phyloP scores from a whole-genome alignment of 495 filamentous ascomycete species.

The Penicillium riverlandense region DNA sequence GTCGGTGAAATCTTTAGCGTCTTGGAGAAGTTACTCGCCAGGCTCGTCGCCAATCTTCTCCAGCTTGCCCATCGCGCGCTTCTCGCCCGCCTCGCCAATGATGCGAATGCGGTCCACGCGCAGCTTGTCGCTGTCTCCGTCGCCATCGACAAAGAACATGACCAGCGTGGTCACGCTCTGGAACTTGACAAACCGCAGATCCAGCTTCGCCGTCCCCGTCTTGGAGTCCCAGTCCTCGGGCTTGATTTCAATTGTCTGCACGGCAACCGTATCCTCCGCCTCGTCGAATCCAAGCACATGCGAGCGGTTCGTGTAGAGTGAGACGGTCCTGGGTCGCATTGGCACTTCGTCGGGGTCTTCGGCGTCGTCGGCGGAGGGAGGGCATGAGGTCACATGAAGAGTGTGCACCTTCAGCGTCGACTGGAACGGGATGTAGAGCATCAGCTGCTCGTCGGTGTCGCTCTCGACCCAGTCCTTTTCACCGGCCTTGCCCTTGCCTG shows the following conservation, averaged over 20 bases:
- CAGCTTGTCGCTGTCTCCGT: conserved; percentile 78
- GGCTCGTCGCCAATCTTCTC: conserved; percentile 87
- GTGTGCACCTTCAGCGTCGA: conserved; percentile 86
- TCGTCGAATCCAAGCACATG: conserved; percentile 94
- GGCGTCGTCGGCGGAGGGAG: conserved; percentile 37
- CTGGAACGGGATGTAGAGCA: conserved; percentile 90
- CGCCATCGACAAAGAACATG: conserved; percentile 83
- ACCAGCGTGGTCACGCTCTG: conserved; percentile 84
- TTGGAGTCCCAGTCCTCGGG: conserved; percentile 75
- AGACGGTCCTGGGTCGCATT: conserved; percentile 78
- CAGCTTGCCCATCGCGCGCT: conserved; percentile 85
- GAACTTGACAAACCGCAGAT: conserved; percentile 92
- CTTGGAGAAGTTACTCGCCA: conserved; percentile 42
- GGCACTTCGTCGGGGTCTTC: conserved; percentile 60
- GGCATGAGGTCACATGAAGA: conserved; percentile 79
- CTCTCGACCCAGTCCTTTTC: conserved; percentile 90
- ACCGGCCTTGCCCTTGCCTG: conserved; percentile 38
- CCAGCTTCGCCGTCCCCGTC: conserved; percentile 77
- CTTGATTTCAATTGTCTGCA: conserved; percentile 67
- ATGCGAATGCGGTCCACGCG: conserved; percentile 79
- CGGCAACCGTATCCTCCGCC: conserved; percentile 73
- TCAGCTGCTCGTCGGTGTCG: conserved; percentile 96
- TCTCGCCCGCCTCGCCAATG: conserved; percentile 89
- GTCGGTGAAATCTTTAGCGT: not conserved
- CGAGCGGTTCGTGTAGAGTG: conserved; percentile 76